Conservation (phyloP, 1,139 yeast genomes). For the Protomyces inundatus region DNA sequence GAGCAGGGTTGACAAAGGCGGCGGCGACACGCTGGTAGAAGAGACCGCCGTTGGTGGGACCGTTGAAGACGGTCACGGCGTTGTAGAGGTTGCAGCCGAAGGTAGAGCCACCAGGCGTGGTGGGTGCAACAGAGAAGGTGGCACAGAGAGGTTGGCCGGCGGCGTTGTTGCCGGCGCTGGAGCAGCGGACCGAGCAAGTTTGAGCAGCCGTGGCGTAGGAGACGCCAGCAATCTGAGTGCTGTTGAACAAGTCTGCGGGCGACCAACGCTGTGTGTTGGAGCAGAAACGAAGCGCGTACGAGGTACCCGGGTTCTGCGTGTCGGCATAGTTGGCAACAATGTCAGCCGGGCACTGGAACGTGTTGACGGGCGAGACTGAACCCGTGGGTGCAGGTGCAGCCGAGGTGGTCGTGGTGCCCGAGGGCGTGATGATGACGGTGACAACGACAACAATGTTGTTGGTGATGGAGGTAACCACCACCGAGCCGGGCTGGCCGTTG, state of each 20-base stretch:
- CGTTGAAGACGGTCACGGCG: slow-evolving; percentile 23
- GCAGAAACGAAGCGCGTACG: slow-evolving; percentile 19
- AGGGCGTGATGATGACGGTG: slow-evolving; percentile 6
- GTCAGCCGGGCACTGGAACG: slow-evolving; percentile 24
- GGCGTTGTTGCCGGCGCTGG: not conserved
- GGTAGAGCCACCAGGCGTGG: slow-evolving; percentile 18
- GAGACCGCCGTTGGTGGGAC: slow-evolving; percentile 25
- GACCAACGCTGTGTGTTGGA: slow-evolving; percentile 24
- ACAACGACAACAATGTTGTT: slow-evolving; percentile 14
- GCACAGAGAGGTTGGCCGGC: slow-evolving; percentile 2
- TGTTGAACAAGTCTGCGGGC: slow-evolving; percentile 20
- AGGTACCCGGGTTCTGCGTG: slow-evolving; percentile 12
- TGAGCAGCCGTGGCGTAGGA: slow-evolving; percentile 24
- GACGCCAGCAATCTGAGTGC: slow-evolving; percentile 9
- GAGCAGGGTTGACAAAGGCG: not conserved
- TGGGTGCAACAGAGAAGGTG: slow-evolving; percentile 24
- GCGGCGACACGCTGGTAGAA: slow-evolving; percentile 21
- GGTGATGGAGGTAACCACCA: slow-evolving; percentile 2
- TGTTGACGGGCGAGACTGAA: slow-evolving; percentile 7
- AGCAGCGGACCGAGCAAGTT: slow-evolving; percentile 17
- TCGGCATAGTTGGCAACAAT: slow-evolving; percentile 22
- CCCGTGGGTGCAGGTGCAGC: slow-evolving; percentile 6
- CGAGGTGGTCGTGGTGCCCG: slow-evolving; percentile 1
- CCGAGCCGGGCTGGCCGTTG: slow-evolving; percentile 9
- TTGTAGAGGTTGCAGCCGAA: slow-evolving; percentile 24